phyloP scores from a whole-genome alignment of 108 stramenopile species.

The Skeletonema grethae region DNA sequence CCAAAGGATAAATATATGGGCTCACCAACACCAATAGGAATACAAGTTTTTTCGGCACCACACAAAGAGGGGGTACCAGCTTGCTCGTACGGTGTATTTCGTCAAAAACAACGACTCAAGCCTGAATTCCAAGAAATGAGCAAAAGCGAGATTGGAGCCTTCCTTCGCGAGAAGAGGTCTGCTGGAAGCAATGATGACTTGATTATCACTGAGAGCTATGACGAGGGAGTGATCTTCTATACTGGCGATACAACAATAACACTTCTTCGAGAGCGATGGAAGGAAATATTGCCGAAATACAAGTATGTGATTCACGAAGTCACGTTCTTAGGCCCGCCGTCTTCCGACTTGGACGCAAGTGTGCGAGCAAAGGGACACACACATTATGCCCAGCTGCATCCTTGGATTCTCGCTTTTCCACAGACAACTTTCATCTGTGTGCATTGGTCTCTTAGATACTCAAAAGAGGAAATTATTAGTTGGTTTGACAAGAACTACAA shows the following conservation, averaged over 20 bases:
- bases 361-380: constrained; percentile 54
- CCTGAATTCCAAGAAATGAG: constrained; percentile 44
- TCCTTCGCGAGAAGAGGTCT: constrained; percentile 33
- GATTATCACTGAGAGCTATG: constrained; percentile 53
- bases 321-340: constrained; percentile 56
- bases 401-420: constrained; percentile 61
- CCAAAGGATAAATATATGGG: constrained; percentile 42
- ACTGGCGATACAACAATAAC: constrained; percentile 63
- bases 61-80: constrained; percentile 61
- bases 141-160: constrained; percentile 46
- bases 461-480: constrained; percentile 39
- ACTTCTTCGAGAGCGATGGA: constrained; percentile 49
- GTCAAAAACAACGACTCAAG: constrained; percentile 48
- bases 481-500: constrained; percentile 59
- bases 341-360: constrained; percentile 41
- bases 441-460: constrained; percentile 59
- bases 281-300: constrained; percentile 53
- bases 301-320: constrained; percentile 60
- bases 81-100: constrained; percentile 55
- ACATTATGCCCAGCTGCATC: constrained; percentile 63
- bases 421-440: constrained; percentile 63
- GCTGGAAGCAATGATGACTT: constrained; percentile 6
- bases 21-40: constrained; percentile 55
- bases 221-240: constrained; percentile 58
- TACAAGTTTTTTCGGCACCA: constrained; percentile 54